phyloP scores from a whole-genome alignment of 2,329 filamentous ascomycete species.

The Cytospora mali region DNA sequence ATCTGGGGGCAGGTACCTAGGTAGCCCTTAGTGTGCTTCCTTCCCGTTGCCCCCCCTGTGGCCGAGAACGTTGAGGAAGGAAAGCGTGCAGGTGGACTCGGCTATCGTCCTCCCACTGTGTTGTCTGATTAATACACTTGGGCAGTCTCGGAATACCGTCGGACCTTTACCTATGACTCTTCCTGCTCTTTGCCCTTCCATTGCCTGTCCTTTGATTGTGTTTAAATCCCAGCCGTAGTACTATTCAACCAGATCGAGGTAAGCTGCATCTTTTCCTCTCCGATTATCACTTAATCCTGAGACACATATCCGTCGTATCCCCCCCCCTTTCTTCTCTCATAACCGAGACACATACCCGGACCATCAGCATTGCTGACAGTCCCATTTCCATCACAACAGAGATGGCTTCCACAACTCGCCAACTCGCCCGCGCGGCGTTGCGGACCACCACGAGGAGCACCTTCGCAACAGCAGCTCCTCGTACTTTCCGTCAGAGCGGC shows the following conservation, averaged over 20 bases:
- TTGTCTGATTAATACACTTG: slow-evolving; percentile 22
- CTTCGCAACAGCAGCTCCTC: slow-evolving; percentile 57
- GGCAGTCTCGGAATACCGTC: slow-evolving; percentile 18
- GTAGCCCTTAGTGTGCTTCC: too few species aligned
- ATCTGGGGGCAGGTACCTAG: neutral
- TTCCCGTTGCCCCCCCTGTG: neutral
- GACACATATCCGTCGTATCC: too few species aligned
- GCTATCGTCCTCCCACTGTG: slow-evolving; percentile 5
- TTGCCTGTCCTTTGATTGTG: neutral
- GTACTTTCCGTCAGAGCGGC: slow-evolving; percentile 73
- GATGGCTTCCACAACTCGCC: slow-evolving; percentile 55
- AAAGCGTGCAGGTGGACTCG: slow-evolving; percentile 7
- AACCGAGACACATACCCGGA: neutral
- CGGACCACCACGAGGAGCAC: slow-evolving; percentile 61
- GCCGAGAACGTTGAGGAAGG: neutral
- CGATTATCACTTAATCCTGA: neutral
- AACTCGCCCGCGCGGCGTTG: slow-evolving; percentile 60
- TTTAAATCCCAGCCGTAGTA: neutral
- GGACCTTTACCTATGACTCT: slow-evolving; percentile 13
- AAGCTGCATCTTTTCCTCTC: neutral
- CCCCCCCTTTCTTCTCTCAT: neutral
- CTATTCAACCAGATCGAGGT: neutral
- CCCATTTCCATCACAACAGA: slow-evolving; percentile 30
- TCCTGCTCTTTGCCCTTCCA: neutral
- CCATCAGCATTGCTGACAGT: slow-evolving; percentile 26